Evolutionary conservation across 495 filamentous ascomycete genomes (phyloP).

Genomic region (Rostrohypoxylon terebratum): DNA sequence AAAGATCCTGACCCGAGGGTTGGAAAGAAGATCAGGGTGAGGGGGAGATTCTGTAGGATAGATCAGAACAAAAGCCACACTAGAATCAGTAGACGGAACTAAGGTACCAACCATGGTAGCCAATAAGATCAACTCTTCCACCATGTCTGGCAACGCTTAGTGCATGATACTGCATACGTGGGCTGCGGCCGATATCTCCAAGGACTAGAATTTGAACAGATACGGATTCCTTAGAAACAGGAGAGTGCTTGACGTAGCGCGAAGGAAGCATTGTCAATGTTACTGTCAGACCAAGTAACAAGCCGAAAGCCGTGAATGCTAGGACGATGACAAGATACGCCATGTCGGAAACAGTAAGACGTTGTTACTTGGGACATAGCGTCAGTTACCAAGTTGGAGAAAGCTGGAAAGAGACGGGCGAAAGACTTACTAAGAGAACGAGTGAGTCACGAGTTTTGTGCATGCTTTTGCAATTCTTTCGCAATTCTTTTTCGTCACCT

Average conservation of each 20-base stretch:
- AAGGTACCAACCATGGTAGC: slow-evolving; percentile 84
- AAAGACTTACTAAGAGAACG: slow-evolving; percentile 19
- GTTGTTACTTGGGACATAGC: background rate
- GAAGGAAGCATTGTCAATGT: slow-evolving; percentile 41
- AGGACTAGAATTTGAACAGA: slow-evolving; percentile 89
- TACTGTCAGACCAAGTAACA: slow-evolving; percentile 32
- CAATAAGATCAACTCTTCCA: slow-evolving; percentile 83
- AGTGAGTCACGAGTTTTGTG: background rate
- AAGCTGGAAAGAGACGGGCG: background rate
- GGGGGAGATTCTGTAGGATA: slow-evolving; percentile 58
- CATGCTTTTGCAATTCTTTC: background rate
- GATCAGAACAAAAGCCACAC: slow-evolving; percentile 25
- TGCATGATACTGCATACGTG: slow-evolving; percentile 99
- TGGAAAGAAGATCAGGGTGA: slow-evolving; percentile 77
- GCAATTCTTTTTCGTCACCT: background rate
- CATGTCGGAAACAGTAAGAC: slow-evolving; percentile 44
- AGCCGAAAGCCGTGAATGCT: slow-evolving; percentile 36
- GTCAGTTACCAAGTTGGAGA: background rate
- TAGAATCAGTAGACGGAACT: background rate
- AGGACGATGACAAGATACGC: slow-evolving; percentile 43
- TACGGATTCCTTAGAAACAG: slow-evolving; percentile 47
- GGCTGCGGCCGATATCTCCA: slow-evolving; percentile 96
- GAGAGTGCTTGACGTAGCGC: slow-evolving; percentile 43
- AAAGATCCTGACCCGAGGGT: slow-evolving; percentile 73
- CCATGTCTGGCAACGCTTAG: slow-evolving; percentile 89